Evolutionary conservation across 2,329 filamentous ascomycete genomes (phyloP).

Genomic region (Thielaviopsis ethacetica): DNA sequence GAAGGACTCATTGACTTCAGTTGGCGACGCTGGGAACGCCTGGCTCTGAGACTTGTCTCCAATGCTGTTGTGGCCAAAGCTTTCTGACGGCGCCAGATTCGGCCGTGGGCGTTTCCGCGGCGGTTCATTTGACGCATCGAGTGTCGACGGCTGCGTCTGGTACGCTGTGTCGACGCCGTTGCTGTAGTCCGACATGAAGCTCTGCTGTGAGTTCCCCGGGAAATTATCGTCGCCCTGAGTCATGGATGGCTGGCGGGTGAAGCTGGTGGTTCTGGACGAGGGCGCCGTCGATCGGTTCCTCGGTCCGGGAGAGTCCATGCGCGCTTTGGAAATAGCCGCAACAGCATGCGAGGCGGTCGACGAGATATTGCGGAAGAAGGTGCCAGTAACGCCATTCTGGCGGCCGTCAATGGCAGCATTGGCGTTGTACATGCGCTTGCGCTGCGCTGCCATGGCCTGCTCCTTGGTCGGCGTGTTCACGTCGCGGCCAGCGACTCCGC

Average conservation of each 20-base stretch:
- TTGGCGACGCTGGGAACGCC: conserved; percentile 54
- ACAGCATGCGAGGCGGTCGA: conserved; percentile 84
- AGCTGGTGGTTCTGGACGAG: conserved; percentile 36
- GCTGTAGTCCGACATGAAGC: conserved; percentile 57
- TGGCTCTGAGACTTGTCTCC: conserved; percentile 28
- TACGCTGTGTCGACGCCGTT: conserved; percentile 19
- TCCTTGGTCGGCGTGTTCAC: conserved; percentile 96
- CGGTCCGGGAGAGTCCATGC: conserved; percentile 74
- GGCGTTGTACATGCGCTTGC: conserved; percentile 77
- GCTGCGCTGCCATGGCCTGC: conserved; percentile 89
- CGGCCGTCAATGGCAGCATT: conserved; percentile 49
- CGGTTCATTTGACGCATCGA: conserved; percentile 47
- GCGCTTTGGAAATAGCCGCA: conserved; percentile 89
- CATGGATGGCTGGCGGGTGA: conserved; percentile 55
- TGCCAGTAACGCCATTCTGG: conserved; percentile 53
- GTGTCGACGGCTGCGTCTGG: conserved; percentile 20
- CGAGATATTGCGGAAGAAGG: conserved; percentile 96
- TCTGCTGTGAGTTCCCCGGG: conserved; percentile 69
- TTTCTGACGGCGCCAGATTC: conserved; percentile 35
- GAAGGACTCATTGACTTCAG: conserved; percentile 68
- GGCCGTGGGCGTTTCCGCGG: conserved; percentile 62
- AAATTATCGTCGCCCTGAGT: conserved; percentile 49
- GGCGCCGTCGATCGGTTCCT: conserved; percentile 27
- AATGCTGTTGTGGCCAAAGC: conserved; percentile 36
- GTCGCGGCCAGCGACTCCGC: conserved; percentile 51